Conservation (phyloP, 2,329 filamentous ascomycete genomes). For the Penicillium rolfsii region DNA sequence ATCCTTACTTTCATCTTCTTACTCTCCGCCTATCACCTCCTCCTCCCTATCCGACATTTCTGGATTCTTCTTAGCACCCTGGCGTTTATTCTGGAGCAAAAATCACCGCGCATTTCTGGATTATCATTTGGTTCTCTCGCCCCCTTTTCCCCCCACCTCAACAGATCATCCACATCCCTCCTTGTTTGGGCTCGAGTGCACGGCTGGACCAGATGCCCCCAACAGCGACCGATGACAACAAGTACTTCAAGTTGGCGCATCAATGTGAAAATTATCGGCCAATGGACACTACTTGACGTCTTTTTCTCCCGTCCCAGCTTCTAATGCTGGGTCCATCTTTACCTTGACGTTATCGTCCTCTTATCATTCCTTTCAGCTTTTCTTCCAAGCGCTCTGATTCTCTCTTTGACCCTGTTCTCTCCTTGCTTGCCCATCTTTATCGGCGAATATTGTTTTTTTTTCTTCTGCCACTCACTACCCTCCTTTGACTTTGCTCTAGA, state of each 20-base stretch:
- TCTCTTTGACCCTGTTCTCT: not conserved
- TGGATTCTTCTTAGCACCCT: slow-evolving; percentile 9
- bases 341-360: not conserved
- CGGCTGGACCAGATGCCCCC: slow-evolving; percentile 24
- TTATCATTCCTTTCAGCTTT: not conserved
- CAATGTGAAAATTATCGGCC: not conserved
- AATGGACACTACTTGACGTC: not conserved
- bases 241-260: slow-evolving; percentile 8
- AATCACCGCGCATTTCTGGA: slow-evolving; percentile 21
- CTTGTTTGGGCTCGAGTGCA: slow-evolving; percentile 13
- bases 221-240: slow-evolving; percentile 6
- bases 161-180: slow-evolving; percentile 7
- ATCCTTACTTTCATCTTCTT: not conserved
- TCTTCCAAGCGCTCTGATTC: not conserved
- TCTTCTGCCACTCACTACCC: slow-evolving; percentile 11
- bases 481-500: slow-evolving; percentile 18
- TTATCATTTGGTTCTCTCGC: slow-evolving; percentile 11
- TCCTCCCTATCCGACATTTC: not conserved
- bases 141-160: not conserved
- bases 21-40: not conserved
- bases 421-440: not conserved
- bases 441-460: not conserved
- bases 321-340: not conserved
- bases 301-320: slow-evolving; percentile 1
- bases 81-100: slow-evolving; percentile 26